These are phyloP conservation scores for Claviceps arundinis DNA, from an alignment of 2,329 filamentous ascomycete species.

Conservation along the genomic window DNA sequence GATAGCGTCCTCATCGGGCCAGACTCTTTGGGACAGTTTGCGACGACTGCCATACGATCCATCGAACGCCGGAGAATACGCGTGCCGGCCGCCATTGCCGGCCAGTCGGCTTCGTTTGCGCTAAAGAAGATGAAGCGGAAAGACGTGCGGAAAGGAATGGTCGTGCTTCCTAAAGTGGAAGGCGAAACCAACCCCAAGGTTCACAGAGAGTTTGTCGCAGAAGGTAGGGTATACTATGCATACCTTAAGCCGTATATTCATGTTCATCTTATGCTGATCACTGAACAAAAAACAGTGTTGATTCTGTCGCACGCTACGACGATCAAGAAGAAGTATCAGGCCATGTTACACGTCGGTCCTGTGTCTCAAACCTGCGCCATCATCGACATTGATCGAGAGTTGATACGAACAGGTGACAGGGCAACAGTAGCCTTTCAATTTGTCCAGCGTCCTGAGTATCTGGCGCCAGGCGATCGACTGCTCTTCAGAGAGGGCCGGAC, in stretches of 20 bases:
- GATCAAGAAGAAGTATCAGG: constrained; percentile 93
- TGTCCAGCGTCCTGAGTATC: constrained; percentile 84
- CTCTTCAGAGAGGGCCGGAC: constrained; percentile 90
- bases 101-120: constrained; percentile 86
- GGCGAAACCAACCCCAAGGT: constrained; percentile 57
- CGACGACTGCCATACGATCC: constrained; percentile 71
- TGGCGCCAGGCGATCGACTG: constrained; percentile 76
- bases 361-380: constrained; percentile 94
- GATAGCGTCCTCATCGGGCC: constrained; percentile 82
- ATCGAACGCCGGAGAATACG: constrained; percentile 90
- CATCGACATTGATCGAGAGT: constrained; percentile 92
- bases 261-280: background rate
- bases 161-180: constrained; percentile 75
- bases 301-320: constrained; percentile 94
- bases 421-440: constrained; percentile 91
- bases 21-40: constrained; percentile 82
- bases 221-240: constrained; percentile 35
- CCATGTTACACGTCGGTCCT: constrained; percentile 93
- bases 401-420: constrained; percentile 88
- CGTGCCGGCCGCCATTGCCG: constrained; percentile 77
- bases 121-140: constrained; percentile 76
- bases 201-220: constrained; percentile 63
- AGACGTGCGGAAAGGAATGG: constrained; percentile 96
- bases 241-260: background rate
- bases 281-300: constrained; percentile 44